These are phyloP conservation scores for Metahyphopichia silvanorum DNA, from an alignment of 805 yeast genomes.

Conservation along the genomic window DNA sequence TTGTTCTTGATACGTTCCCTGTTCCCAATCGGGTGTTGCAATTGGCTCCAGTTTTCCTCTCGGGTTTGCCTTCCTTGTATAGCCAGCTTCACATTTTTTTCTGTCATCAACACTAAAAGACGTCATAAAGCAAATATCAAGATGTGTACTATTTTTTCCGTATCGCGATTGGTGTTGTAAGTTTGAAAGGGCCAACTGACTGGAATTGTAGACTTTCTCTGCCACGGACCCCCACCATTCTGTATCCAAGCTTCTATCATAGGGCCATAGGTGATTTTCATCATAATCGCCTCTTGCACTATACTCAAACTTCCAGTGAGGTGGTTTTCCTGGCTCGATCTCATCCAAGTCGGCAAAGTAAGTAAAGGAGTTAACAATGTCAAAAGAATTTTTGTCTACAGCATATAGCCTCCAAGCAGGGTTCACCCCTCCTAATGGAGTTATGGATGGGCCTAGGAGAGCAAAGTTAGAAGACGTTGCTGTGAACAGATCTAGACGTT, in stretches of 20 bases:
- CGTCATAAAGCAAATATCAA: too few species aligned
- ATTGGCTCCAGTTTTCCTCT: too few species aligned
- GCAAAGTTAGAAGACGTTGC: conserved; percentile 4
- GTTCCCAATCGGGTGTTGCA: too few species aligned
- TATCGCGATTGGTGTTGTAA: too few species aligned
- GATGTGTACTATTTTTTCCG: too few species aligned
- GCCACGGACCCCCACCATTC: conserved; percentile 4
- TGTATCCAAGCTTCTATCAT: conserved; percentile 3
- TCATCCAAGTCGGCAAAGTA: conserved; percentile 5
- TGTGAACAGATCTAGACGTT: conserved; percentile 2
- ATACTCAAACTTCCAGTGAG: conserved; percentile 5
- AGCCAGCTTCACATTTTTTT: too few species aligned
- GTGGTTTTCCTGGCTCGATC: too few species aligned
- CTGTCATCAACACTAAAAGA: too few species aligned
- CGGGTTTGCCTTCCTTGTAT: too few species aligned
- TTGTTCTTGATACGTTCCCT: too few species aligned
- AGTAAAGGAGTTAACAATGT: conserved; percentile 3
- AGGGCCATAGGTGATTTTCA: conserved; percentile 4
- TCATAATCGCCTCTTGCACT: conserved; percentile 5
- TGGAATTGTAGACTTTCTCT: conserved; percentile 4
- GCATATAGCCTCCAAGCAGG: conserved; percentile 8
- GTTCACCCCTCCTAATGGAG: conserved; percentile 5
- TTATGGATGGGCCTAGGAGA: conserved; percentile 5
- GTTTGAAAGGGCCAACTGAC: too few species aligned
- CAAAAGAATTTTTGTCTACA: conserved; percentile 4